Evolutionary conservation across 1,284 basidiomycete species (phyloP), one percentile per base, ranked within the genome.

Genomic region (Austropuccinia psidii): DNA sequence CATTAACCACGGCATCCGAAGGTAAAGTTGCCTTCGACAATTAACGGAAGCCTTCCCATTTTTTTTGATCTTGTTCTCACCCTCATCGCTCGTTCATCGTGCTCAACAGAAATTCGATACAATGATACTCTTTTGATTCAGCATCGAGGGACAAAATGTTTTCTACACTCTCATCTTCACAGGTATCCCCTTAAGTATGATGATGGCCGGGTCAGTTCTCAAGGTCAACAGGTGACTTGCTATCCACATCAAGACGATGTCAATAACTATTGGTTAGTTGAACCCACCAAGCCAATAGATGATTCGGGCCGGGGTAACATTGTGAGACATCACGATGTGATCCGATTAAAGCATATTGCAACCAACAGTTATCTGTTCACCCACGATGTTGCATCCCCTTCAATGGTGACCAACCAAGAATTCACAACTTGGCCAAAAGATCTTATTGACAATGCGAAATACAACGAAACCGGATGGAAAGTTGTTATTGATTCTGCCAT

Each of bases 181-280:
- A 84, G 82, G 27, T 99, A 98, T 80, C 96, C 96, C 37, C 83
- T 97, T 76, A 89, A 89, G 76, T 99, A 99, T 80, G 91, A 95
- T 0, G 96, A 99, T 78, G 93, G 94, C 1, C 90, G 96, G 75
- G 89, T 99, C 80, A 93, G 90, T 78, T 92, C 89, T 77, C 91
- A 96, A 85, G 94, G 92, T 76, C 96, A 98, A 83, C 96, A 98
- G 81, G 96, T 99, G 37, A 98, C 96, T n/a, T 95, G 90, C 52
- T 98, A 98, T 82, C 90, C 88, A 0, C 89, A 93, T 81, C n/a
- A n/a, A n/a, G 88, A 90, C 72, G 93, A 96, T 81, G 86, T 87
- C 75, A 98, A 98, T 85, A 99, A 98, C 83, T 78, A 90, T 78
- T 99, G 96, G 96, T 89, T 93, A 81, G 86, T 99, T 76, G 85